Evolutionary conservation across 805 yeast species (phyloP).

Genomic region (Starmerella sp.): DNA sequence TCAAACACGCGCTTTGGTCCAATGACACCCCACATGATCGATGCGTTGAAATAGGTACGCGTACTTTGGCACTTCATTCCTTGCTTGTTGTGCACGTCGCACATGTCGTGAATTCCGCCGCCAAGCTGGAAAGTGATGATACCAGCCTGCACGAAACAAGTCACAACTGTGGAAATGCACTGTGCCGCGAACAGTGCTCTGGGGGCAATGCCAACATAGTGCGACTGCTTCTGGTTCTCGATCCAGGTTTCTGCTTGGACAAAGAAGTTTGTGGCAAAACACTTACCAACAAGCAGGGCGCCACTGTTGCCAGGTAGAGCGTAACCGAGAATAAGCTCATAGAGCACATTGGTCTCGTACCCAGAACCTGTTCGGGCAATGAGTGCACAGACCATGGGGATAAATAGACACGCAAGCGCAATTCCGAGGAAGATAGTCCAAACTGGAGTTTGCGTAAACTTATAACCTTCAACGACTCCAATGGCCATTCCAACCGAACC

Average conservation of each 20-base stretch:
- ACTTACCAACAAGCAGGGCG: conserved; percentile 43
- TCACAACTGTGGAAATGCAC: conserved; percentile 10
- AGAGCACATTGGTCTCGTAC: conserved; percentile 46
- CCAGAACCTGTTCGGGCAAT: conserved; percentile 41
- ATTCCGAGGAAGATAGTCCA: conserved; percentile 48
- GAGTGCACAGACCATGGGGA: conserved; percentile 46
- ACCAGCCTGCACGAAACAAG: conserved; percentile 18
- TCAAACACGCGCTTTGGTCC: conserved; percentile 36
- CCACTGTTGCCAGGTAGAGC: conserved; percentile 45
- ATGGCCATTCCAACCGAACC: conserved; percentile 37
- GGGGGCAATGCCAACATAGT: conserved; percentile 32
- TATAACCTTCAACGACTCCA: conserved; percentile 33
- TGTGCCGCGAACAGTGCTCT: conserved; percentile 18
- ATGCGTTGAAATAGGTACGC: conserved; percentile 39
- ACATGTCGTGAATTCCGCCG: conserved; percentile 25
- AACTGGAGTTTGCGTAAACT: conserved; percentile 39
- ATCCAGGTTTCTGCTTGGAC: conserved; percentile 54
- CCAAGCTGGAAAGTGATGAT: conserved; percentile 14
- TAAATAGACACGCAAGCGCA: conserved; percentile 40
- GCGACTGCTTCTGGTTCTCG: conserved; percentile 42
- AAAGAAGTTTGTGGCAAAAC: conserved; percentile 46
- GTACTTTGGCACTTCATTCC: conserved; percentile 31
- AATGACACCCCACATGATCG: conserved; percentile 35
- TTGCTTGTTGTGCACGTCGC: conserved; percentile 30
- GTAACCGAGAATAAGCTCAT: conserved; percentile 50